Base-by-base conservation (phyloP, 805 yeast species). In the Zygotorulaspora danielsina region DNA sequence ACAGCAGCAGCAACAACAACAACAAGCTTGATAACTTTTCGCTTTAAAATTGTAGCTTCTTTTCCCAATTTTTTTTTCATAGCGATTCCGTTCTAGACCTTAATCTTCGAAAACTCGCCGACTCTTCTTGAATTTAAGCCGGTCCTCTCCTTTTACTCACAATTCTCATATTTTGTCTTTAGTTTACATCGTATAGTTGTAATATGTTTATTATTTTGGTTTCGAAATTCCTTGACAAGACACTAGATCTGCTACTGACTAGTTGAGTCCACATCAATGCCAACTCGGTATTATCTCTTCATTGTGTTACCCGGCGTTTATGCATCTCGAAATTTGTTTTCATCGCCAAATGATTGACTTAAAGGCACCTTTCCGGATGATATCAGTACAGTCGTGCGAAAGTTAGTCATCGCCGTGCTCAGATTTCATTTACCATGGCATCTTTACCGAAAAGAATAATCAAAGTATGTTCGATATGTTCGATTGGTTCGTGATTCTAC, bases 361-460 rank as follows among this genome's bases (percentile, higher is more conserved):
- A n/a, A n/a, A n/a, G n/a, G n/a, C n/a, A n/a, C n/a, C n/a, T n/a
- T n/a, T n/a, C n/a, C n/a, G n/a, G n/a, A n/a, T n/a, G n/a, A n/a
- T n/a, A n/a, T n/a, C n/a, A n/a, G n/a, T n/a, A n/a, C n/a, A n/a
- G n/a, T n/a, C n/a, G n/a, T n/a, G n/a, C n/a, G n/a, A n/a, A n/a
- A n/a, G n/a, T n/a, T n/a, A n/a, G n/a, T n/a, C n/a, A n/a, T n/a
- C n/a, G n/a, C n/a, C n/a, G n/a, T n/a, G n/a, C n/a, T n/a, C n/a
- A n/a, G n/a, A n/a, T n/a, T n/a, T n/a, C n/a, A n/a, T n/a, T n/a
- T 13, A 12, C n/a, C n/a, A 39, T 63, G 66, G 55, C 64, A 6
- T 57, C 64, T 1, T 55, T 89, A 58, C 95, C 97, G 31, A 90
- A 87, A 67, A 78, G 98, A 69, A 90, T 90, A 51, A 85, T 90